Conservation (phyloP, 2,329 filamentous ascomycete genomes). For the Diaporthe sp. region DNA sequence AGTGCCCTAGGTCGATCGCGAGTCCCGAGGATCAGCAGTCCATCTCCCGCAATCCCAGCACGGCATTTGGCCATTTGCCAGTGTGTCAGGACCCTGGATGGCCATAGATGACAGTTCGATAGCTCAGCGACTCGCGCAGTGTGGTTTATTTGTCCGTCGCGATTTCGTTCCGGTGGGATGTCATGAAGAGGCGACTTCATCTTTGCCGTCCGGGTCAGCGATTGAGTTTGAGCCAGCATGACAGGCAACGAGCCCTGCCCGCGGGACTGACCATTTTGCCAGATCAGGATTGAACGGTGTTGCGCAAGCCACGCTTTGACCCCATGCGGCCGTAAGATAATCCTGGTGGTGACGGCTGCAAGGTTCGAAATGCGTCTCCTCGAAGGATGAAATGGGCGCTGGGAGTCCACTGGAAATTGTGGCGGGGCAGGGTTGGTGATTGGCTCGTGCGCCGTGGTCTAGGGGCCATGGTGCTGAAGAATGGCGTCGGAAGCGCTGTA, state of each 20-base stretch:
- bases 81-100: background rate
- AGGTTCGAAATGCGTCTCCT: constrained; percentile 1
- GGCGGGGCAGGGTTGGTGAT: background rate
- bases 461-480: background rate
- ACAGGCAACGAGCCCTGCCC: background rate
- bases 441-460: background rate
- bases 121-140: background rate
- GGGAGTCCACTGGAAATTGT: background rate
- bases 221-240: background rate
- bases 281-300: background rate
- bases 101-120: background rate
- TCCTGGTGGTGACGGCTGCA: constrained; percentile 2
- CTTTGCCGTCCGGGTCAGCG: constrained; percentile 28
- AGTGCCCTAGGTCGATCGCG: background rate
- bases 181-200: constrained; percentile 8
- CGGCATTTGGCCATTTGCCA: background rate
- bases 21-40: background rate
- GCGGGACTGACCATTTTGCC: background rate
- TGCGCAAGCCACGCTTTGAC: constrained; percentile 9
- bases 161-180: background rate
- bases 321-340: background rate
- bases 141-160: too few relatives aligned
- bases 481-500: background rate
- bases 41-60: constrained; percentile 9
- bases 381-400: constrained; percentile 8